Percentiles rank a stretch among this genome's conserved stretches.
These are phyloP conservation scores for Diutina sp. DNA, from an alignment of 1,139 yeast genomes.

Conservation along the genomic window DNA sequence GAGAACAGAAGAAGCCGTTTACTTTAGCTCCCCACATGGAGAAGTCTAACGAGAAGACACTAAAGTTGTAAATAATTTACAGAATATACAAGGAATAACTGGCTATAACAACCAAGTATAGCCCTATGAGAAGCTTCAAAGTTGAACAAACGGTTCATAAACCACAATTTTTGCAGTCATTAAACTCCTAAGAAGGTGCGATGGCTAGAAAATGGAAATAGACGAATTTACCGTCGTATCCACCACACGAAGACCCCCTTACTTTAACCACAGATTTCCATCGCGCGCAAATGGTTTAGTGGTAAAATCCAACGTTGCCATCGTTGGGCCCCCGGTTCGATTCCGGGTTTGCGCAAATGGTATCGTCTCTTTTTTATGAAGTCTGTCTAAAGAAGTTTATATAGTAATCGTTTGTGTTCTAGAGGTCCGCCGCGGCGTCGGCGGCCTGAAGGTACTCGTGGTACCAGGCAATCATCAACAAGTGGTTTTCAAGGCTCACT, in stretches of 20 bases:
- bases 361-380: background rate
- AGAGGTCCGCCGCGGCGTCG: background rate
- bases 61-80: too few relatives aligned
- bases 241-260: slow-evolving; percentile 8
- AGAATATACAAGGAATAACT: too few relatives aligned
- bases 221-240: too few relatives aligned
- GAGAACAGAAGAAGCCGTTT: slow-evolving; percentile 10
- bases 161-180: too few relatives aligned
- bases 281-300: slow-evolving; percentile 1
- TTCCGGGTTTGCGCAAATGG: background rate
- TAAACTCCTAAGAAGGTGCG: too few relatives aligned
- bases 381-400: too few relatives aligned
- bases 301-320: slow-evolving; percentile 1
- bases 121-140: too few relatives aligned
- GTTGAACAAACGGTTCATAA: too few relatives aligned
- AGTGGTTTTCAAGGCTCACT: slow-evolving; percentile 22
- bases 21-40: background rate
- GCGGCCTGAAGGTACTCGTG: slow-evolving; percentile 22
- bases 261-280: background rate
- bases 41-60: too few relatives aligned
- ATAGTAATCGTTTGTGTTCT: background rate
- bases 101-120: too few relatives aligned
- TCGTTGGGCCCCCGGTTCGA: slow-evolving; percentile 2
- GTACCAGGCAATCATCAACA: slow-evolving; percentile 29
- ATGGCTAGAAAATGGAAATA: too few relatives aligned